Base-by-base conservation (phyloP, 805 yeast genomes). In the Cyberlindnera veronae region DNA sequence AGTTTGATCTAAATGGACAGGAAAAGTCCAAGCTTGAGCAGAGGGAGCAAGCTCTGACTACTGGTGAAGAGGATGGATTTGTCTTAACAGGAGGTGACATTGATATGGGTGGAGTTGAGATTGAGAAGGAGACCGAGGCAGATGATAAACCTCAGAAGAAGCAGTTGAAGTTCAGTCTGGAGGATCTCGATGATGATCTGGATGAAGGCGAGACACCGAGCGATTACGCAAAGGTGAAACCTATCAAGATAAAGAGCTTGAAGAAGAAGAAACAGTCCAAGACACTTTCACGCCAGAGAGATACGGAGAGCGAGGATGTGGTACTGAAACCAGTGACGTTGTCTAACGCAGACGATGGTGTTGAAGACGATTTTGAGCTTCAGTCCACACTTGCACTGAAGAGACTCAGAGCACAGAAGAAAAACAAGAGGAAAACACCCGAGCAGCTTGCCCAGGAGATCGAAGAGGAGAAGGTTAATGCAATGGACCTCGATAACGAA, bases 191-290 rank as follows among this genome's bases (percentile, higher is more conserved):
- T 13, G 45, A 41, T 9, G 51, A 48, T 6, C 9, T 21, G 28
- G 33, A 18, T 17, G 47, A 37, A 2, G 21, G 18, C 4, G 49
- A 41, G 6, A 24, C 26, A 3, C 26, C 19, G 5, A 32, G 44
- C 3, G 61, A 57, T 35, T 57, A 57, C 41, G 53, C 54, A 1
- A 44, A 38, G 28, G 32, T 39, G 4, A 60, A 59, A 31, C 62
- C 62, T 9, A 41, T 59, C 13, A 61, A 60, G 46, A 58, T 59
- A 53, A 60, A 59, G 32, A n/a, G n/a, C n/a, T n/a, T n/a, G n/a
- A 61, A 57, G 28, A 24, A 51, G 30, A 58, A 57, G 39, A 51
- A 58, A 14, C 35, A 36, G 12, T 13, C 36, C 13, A 30, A 38
- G 13, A 24, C 42, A 12, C 38, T 33, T 12, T 18, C 39, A 12